Evolutionary conservation across 1,284 basidiomycete genomes (phyloP), one percentile per base, ranked within the genome.

Genomic region (Afroboletus lepidellus): DNA sequence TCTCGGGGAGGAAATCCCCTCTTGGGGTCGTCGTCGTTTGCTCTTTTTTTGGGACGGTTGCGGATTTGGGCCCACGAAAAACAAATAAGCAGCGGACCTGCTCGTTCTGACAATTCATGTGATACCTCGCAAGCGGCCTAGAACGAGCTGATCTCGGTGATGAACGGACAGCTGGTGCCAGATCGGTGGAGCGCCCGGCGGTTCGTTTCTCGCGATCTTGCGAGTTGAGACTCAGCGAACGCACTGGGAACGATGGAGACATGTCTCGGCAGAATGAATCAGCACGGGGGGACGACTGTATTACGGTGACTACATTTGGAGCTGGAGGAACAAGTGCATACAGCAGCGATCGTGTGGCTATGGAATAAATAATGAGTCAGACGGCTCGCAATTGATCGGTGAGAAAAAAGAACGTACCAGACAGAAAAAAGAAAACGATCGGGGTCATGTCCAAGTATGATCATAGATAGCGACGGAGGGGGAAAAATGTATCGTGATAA

Each of bases 301-400:
- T 50, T 61, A 53, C 38, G 48, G 42, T 47, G 46, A 33, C 41
- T 56, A 58, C 59, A 51, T 57, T 30, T 57, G 55, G 53, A 44
- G 56, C 21, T 18, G 12, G 32, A 43, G 34, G 33, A 37, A 53
- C 56, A 45, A 53, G 38, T 37, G 54, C 48, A 50, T 55, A 69
- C 58, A 63, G 47, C 55, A 66, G 56, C 52, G 51, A 60, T 62
- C 57, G 48, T 54, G 53, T 53, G 50, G 62, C 64, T 56, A 55
- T 55, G 41, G 46, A 51, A 34, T 37, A 41, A 49, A 53, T 30
- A 46, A 54, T 48, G 52, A 60, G 59, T 66, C 65, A 64, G 51
- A 37, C 32, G 32, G 46, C 25, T 43, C 29, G 11, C 39, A 25
- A 37, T 51, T 15, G 60, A 65, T 59, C 59, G 57, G 57, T 65